A percentile compares a stretch with the other conserved stretches of the same genome.
phyloP scores from a whole-genome alignment of 148 eudicot species.

The Salicornia ramosissima region DNA sequence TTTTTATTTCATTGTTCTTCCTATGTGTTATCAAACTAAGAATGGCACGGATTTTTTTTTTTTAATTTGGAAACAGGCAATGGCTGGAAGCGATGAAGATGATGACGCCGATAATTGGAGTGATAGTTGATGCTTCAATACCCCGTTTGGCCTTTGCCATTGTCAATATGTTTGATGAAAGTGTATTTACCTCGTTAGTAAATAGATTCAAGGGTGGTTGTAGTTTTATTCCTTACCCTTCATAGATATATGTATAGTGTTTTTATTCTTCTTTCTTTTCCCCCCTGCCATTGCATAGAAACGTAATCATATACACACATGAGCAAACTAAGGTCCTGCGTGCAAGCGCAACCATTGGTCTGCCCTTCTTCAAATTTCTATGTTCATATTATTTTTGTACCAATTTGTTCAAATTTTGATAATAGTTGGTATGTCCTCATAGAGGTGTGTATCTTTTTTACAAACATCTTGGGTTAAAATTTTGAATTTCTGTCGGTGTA shows the following conservation, averaged over 20 bases:
- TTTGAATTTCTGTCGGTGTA: no score
- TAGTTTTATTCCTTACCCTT: slow-evolving; percentile 12
- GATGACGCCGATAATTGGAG: slow-evolving; percentile 91
- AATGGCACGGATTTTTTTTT: neutral
- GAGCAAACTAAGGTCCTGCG: slow-evolving; percentile 16
- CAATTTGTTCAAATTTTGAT: slow-evolving; percentile 20
- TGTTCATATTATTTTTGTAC: slow-evolving; percentile 18
- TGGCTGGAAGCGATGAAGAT: slow-evolving; percentile 91
- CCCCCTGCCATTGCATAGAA: neutral
- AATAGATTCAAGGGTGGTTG: slow-evolving; percentile 14
- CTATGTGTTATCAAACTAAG: neutral
- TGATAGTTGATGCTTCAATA: slow-evolving; percentile 42
- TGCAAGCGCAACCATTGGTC: slow-evolving; percentile 15
- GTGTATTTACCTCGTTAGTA: slow-evolving; percentile 11
- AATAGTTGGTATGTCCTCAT: neutral
- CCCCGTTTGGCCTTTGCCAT: neutral
- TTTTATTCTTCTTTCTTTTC: neutral
- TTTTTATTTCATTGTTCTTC: neutral
- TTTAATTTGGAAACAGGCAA: slow-evolving; percentile 77
- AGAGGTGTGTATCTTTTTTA: neutral
- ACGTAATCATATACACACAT: slow-evolving; percentile 5
- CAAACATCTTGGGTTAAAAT: neutral
- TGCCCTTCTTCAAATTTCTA: neutral
- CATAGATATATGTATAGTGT: slow-evolving; percentile 26
- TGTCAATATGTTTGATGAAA: slow-evolving; percentile 16